These are phyloP conservation scores for Talaromyces sp. DNA, from an alignment of 2,329 filamentous ascomycete genomes.

Conservation along the genomic window DNA sequence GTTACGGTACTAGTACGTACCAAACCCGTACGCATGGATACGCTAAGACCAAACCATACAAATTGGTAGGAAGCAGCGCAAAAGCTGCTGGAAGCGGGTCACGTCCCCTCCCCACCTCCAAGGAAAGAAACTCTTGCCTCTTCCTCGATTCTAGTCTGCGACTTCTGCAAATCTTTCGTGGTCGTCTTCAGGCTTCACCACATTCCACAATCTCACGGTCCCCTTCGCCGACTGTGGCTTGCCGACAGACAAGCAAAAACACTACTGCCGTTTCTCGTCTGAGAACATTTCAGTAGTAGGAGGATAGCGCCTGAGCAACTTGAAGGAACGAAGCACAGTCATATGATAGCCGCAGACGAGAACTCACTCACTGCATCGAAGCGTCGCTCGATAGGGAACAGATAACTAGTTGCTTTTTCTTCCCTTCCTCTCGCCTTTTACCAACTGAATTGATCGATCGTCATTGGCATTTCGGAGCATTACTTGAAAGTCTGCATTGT, in stretches of 20 bases:
- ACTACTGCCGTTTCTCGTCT: background rate
- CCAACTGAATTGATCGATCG: background rate
- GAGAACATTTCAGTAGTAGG: background rate
- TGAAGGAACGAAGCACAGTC: background rate
- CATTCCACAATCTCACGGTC: background rate
- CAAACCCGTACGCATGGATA: background rate
- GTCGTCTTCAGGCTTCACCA: background rate
- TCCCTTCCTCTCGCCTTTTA: background rate
- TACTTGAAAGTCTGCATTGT: background rate
- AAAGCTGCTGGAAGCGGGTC: slow-evolving; percentile 12
- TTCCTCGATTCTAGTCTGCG: slow-evolving; percentile 3
- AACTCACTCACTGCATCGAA: background rate
- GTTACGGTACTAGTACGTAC: background rate
- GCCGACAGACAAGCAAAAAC: background rate
- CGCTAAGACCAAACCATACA: background rate
- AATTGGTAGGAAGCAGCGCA: background rate
- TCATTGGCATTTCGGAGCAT: slow-evolving; percentile 12
- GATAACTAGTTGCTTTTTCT: background rate
- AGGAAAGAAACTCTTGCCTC: slow-evolving; percentile 9
- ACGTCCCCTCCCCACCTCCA: slow-evolving; percentile 16
- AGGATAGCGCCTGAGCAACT: background rate
- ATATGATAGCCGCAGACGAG: background rate
- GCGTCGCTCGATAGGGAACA: background rate
- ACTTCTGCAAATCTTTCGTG: background rate
- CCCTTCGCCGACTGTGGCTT: background rate